Percentiles rank a stretch among this genome's conserved stretches.
phyloP scores from a whole-genome alignment of 1,284 basidiomycete species.

The Grifola frondosa region DNA sequence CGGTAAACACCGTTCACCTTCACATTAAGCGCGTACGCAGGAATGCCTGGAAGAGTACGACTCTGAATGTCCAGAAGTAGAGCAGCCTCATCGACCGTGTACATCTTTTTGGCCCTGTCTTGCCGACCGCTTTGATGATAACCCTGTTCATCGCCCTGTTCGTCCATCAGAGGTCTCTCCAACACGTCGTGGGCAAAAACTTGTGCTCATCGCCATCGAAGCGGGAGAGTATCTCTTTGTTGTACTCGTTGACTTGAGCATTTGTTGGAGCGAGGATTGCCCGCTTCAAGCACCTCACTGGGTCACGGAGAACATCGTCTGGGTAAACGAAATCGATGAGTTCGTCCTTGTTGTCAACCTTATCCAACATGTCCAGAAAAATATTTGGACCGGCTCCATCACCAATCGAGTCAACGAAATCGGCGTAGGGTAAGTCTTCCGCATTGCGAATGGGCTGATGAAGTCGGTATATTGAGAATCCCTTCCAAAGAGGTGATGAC shows the following conservation, averaged over 20 bases:
- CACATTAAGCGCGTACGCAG: constrained; percentile 30
- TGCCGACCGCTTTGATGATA: no score
- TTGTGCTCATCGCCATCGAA: constrained; percentile 25
- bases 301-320: constrained; percentile 25
- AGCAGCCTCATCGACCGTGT: no score
- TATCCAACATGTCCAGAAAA: constrained; percentile 23
- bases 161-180: constrained; percentile 24
- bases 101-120: no score
- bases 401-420: constrained; percentile 39
- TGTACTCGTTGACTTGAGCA: constrained; percentile 36
- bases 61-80: no score
- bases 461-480: constrained; percentile 29
- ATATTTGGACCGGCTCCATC: constrained; percentile 35
- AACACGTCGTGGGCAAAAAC: constrained; percentile 33
- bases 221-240: constrained; percentile 29
- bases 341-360: constrained; percentile 20
- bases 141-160: constrained; percentile 21
- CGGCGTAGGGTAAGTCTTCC: constrained; percentile 35
- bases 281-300: constrained; percentile 29
- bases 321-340: constrained; percentile 39
- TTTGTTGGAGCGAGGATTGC: constrained; percentile 41
- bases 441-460: constrained; percentile 38
- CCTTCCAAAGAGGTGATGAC: constrained; percentile 34
- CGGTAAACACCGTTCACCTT: constrained; percentile 37
- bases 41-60: constrained; percentile 33